Percentiles rank a stretch among this genome's conserved stretches.
Conservation (phyloP, 257 asterid genomes). For the Schizonepeta tenuifolia region DNA sequence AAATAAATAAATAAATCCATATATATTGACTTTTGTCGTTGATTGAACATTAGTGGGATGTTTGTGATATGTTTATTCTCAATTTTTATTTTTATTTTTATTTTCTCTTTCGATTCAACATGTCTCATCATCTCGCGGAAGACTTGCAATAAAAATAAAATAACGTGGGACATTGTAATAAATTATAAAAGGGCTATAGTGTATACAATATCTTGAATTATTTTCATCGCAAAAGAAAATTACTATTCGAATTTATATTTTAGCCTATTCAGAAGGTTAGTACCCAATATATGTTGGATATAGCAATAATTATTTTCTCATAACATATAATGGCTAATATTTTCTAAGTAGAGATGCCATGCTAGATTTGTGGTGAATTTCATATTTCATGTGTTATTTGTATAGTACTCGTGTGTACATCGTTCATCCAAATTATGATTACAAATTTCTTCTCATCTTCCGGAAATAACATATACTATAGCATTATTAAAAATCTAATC, state of each 20-base stretch:
- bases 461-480: too few relatives aligned
- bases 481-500: not conserved
- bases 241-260: too few relatives aligned
- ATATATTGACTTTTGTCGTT: slow-evolving; percentile 30
- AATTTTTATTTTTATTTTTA: too few relatives aligned
- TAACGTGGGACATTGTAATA: slow-evolving; percentile 24
- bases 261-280: too few relatives aligned
- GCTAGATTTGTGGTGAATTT: not conserved
- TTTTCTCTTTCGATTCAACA: slow-evolving; percentile 23
- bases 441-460: not conserved
- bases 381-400: too few relatives aligned
- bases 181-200: not conserved
- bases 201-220: not conserved
- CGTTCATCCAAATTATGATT: not conserved
- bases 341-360: not conserved
- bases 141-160: slow-evolving; percentile 27
- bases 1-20: too few relatives aligned
- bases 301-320: not conserved
- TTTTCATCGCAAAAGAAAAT: not conserved
- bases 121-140: slow-evolving; percentile 27
- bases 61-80: slow-evolving; percentile 27
- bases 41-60: slow-evolving; percentile 44
- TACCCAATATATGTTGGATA: not conserved
- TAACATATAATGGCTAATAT: not conserved
- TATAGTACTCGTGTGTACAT: too few relatives aligned